These are phyloP conservation scores for Metarhizium anisopliae DNA, from an alignment of 2,329 filamentous ascomycete genomes.

Conservation along the genomic window DNA sequence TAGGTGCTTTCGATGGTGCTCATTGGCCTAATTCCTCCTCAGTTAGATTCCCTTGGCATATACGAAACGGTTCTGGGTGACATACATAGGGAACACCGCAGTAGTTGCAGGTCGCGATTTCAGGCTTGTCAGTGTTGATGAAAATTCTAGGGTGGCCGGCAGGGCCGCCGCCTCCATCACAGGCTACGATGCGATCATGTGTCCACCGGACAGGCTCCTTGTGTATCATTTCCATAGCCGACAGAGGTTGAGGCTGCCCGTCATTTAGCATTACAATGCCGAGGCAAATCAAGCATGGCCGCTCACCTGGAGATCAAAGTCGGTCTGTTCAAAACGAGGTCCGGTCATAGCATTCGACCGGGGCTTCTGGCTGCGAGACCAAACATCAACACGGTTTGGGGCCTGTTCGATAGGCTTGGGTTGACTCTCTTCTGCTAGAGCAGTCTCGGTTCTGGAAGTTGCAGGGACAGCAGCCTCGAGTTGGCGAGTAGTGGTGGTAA, in stretches of 20 bases:
- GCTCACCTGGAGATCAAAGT: slow-evolving; percentile 81
- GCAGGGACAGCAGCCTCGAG: slow-evolving; percentile 34
- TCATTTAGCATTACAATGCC: slow-evolving; percentile 11
- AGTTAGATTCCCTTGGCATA: neutral
- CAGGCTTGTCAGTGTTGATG: slow-evolving; percentile 96
- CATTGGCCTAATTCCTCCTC: slow-evolving; percentile 58
- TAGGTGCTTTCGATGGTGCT: slow-evolving; percentile 77
- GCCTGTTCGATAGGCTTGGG: slow-evolving; percentile 59
- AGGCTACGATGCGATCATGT: slow-evolving; percentile 70
- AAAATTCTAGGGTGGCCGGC: slow-evolving; percentile 87
- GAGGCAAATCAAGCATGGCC: neutral
- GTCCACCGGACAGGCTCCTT: slow-evolving; percentile 91
- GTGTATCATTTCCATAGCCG: slow-evolving; percentile 94
- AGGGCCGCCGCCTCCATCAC: slow-evolving; percentile 86
- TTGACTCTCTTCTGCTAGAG: slow-evolving; percentile 32
- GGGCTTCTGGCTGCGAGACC: slow-evolving; percentile 80
- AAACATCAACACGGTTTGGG: slow-evolving; percentile 72
- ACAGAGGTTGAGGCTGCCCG: slow-evolving; percentile 70
- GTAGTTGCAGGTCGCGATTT: slow-evolving; percentile 86
- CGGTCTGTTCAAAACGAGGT: slow-evolving; percentile 93
- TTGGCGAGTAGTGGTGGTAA: slow-evolving; percentile 38
- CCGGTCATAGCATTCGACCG: slow-evolving; percentile 81
- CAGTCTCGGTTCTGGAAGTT: slow-evolving; percentile 29
- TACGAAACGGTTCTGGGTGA: slow-evolving; percentile 7
- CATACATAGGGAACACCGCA: slow-evolving; percentile 89